These are phyloP conservation scores for Onygenales sp. DNA, from an alignment of 2,329 filamentous ascomycete species.

Conservation along the genomic window DNA sequence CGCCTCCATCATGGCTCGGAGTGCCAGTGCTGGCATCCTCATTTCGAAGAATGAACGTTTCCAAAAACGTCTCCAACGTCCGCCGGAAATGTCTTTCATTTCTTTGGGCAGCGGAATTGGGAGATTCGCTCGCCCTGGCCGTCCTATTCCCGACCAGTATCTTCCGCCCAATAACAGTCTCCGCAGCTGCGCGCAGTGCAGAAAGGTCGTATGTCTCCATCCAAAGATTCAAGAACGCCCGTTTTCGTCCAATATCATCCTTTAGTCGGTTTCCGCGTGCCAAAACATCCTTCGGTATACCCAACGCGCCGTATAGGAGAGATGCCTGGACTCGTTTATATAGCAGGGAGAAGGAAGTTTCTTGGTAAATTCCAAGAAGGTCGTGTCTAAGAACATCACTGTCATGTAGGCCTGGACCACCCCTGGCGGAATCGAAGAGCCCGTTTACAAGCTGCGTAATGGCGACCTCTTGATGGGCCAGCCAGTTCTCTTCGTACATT, in stretches of 20 bases:
- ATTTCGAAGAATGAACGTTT: slow-evolving; percentile 49
- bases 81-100: slow-evolving; percentile 26
- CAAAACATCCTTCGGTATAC: slow-evolving; percentile 44
- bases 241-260: slow-evolving; percentile 49
- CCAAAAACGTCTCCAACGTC: slow-evolving; percentile 44
- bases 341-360: slow-evolving; percentile 39
- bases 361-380: slow-evolving; percentile 47
- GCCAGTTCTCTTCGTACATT: slow-evolving; percentile 55
- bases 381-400: slow-evolving; percentile 33
- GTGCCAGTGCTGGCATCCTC: slow-evolving; percentile 37
- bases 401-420: slow-evolving; percentile 14
- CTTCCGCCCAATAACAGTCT: slow-evolving; percentile 51
- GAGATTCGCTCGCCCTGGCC: slow-evolving; percentile 2
- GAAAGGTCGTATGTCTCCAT: slow-evolving; percentile 47
- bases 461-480: slow-evolving; percentile 51
- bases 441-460: slow-evolving; percentile 52
- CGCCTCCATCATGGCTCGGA: slow-evolving; percentile 18
- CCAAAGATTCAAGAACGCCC: slow-evolving; percentile 49
- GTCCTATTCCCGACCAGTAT: slow-evolving; percentile 19
- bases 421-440: slow-evolving; percentile 37
- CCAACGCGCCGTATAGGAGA: slow-evolving; percentile 47
- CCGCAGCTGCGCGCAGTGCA: slow-evolving; percentile 43
- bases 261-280: slow-evolving; percentile 38
- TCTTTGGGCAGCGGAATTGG: slow-evolving; percentile 1
- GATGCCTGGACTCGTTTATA: slow-evolving; percentile 52